A percentile compares a stretch with the other conserved stretches of the same genome.
phyloP scores from a whole-genome alignment of 1,284 basidiomycete species.

The Tremellales sp. region DNA sequence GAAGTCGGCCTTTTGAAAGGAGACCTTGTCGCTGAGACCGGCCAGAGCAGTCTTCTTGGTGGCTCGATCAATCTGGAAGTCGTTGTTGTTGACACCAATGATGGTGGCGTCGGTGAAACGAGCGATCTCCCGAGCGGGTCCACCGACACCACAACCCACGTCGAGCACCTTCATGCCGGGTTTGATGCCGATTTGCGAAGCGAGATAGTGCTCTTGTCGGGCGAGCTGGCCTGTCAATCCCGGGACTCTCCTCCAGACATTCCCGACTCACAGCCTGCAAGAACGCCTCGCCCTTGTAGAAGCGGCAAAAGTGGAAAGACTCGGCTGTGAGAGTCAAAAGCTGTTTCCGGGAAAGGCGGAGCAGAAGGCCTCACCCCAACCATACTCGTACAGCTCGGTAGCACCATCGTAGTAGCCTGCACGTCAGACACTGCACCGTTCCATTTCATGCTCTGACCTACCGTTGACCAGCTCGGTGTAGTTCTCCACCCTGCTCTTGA shows the following conservation, averaged over 20 bases:
- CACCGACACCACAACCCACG: slow-evolving; percentile 96
- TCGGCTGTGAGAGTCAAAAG: slow-evolving; percentile 56
- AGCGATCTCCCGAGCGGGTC: slow-evolving; percentile 92
- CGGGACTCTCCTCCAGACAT: neutral
- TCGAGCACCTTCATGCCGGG: slow-evolving; percentile 95
- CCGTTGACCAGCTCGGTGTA: slow-evolving; percentile 96
- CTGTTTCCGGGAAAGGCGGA: slow-evolving; percentile 1
- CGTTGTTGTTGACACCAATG: slow-evolving; percentile 94
- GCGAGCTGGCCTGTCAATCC: slow-evolving; percentile 74
- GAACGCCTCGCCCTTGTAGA: slow-evolving; percentile 94
- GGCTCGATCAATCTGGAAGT: slow-evolving; percentile 86
- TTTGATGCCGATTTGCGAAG: slow-evolving; percentile 72
- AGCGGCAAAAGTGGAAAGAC: slow-evolving; percentile 98
- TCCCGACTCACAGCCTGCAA: slow-evolving; percentile 55
- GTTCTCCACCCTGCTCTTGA: slow-evolving; percentile 69
- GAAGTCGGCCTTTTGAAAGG: slow-evolving; percentile 88
- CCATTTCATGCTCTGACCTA: slow-evolving; percentile 37
- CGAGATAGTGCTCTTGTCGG: slow-evolving; percentile 97
- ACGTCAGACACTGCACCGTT: slow-evolving; percentile 4
- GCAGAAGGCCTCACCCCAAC: slow-evolving; percentile 46
- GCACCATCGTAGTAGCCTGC: slow-evolving; percentile 94
- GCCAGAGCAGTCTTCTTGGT: slow-evolving; percentile 76
- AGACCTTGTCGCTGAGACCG: slow-evolving; percentile 71
- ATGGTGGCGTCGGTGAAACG: slow-evolving; percentile 83
- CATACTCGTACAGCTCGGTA: slow-evolving; percentile 95